Percentiles rank a stretch among this genome's conserved stretches.
Conservation (phyloP, 495 filamentous ascomycete species). For the Annulohypoxylon bovei region DNA sequence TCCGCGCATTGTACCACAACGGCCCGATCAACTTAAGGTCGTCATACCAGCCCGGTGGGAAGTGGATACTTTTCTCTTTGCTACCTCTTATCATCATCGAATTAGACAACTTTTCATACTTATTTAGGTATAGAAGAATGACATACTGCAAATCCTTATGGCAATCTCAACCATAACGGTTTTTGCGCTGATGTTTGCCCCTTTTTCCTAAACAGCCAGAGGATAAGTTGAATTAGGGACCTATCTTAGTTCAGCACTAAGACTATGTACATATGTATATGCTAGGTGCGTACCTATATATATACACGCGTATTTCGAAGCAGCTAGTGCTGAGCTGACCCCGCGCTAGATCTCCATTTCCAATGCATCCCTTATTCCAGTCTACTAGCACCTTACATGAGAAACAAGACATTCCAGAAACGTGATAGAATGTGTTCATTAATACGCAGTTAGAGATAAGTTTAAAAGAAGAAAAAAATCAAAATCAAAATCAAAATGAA, state of each 20-base stretch:
- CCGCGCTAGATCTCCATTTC: conserved; percentile 23
- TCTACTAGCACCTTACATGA: neutral
- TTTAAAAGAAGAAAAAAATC: conserved; percentile 4
- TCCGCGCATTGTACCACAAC: conserved; percentile 9
- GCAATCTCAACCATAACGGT: neutral
- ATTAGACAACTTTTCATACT: neutral
- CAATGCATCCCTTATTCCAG: neutral
- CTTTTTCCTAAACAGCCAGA: neutral
- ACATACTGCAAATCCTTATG: neutral
- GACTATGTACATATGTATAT: neutral
- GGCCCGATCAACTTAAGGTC: conserved; percentile 13
- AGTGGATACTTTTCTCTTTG: neutral
- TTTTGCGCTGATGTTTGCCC: neutral
- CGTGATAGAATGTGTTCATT: conserved; percentile 1
- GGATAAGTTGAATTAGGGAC: neutral
- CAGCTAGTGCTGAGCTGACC: conserved; percentile 18
- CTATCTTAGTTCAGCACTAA: no score
- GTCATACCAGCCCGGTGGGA: conserved; percentile 24
- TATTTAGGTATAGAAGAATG: neutral
- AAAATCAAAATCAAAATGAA: no score
- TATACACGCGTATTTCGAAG: neutral
- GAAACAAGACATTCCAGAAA: conserved; percentile 17
- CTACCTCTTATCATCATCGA: neutral
- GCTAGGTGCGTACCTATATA: neutral
- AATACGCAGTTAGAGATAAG: neutral